These are phyloP conservation scores for Meredithiella fracta DNA, from an alignment of 2,329 filamentous ascomycete species.

Conservation along the genomic window DNA sequence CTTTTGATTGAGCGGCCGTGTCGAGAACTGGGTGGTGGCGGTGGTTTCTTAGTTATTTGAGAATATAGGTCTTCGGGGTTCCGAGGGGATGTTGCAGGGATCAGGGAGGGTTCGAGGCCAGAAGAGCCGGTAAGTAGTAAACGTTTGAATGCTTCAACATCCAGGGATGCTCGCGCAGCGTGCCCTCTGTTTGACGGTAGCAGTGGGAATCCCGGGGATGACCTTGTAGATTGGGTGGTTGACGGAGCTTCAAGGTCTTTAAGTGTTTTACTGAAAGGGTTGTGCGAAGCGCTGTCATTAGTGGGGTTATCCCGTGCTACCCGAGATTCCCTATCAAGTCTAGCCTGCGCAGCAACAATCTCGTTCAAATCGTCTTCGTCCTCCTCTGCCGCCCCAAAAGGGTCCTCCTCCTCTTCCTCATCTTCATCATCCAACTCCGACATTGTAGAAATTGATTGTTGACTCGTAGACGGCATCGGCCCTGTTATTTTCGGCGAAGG, in stretches of 20 bases:
- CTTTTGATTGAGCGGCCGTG: conserved; percentile 58
- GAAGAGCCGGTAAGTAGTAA: conserved; percentile 58
- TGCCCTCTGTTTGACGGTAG: not conserved
- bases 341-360: not conserved
- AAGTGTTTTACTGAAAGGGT: conserved; percentile 39
- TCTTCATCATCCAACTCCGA: not conserved
- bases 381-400: conserved; percentile 17
- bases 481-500: conserved; percentile 29
- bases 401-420: not conserved
- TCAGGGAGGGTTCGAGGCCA: conserved; percentile 20
- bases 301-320: not conserved
- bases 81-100: not conserved
- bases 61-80: conserved; percentile 5
- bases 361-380: conserved; percentile 17
- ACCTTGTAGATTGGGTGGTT: not conserved
- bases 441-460: not conserved
- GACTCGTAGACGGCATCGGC: not conserved
- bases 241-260: conserved; percentile 29
- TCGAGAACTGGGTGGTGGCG: conserved; percentile 55
- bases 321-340: not conserved
- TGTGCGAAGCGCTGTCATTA: conserved; percentile 17
- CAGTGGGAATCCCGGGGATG: conserved; percentile 13
- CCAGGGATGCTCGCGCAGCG: conserved; percentile 19
- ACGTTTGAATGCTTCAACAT: conserved; percentile 64
- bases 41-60: conserved; percentile 41